Evolutionary conservation across 1,284 basidiomycete genomes (phyloP).

Genomic region (Golubevia sp.): DNA sequence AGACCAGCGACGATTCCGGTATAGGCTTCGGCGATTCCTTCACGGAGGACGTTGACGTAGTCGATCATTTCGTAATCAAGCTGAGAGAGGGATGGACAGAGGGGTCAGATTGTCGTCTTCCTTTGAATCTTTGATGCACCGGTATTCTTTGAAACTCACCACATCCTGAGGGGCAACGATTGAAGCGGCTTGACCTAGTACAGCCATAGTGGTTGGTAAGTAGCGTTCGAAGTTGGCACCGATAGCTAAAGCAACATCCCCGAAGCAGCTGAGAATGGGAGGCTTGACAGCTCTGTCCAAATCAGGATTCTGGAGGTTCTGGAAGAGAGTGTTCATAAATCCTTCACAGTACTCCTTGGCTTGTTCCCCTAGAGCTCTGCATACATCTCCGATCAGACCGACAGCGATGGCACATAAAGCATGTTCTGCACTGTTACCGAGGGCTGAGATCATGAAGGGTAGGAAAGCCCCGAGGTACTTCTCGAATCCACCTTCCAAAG

Average conservation of each 20-base stretch:
- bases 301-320: slow-evolving; percentile 87
- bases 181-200: slow-evolving; percentile 85
- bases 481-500: slow-evolving; percentile 81
- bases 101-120: slow-evolving; percentile 10
- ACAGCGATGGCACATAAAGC: slow-evolving; percentile 94
- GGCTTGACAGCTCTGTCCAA: slow-evolving; percentile 96
- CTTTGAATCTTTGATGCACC: neutral
- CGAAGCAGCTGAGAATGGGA: slow-evolving; percentile 90
- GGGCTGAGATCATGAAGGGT: slow-evolving; percentile 84
- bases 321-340: slow-evolving; percentile 88
- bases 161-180: slow-evolving; percentile 31
- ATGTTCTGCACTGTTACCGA: slow-evolving; percentile 91
- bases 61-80: slow-evolving; percentile 87
- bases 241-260: slow-evolving; percentile 93
- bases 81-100: slow-evolving; percentile 60
- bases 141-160: neutral
- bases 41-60: slow-evolving; percentile 86
- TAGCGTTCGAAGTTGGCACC: slow-evolving; percentile 84
- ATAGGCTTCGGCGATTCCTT: slow-evolving; percentile 95
- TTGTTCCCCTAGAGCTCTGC: slow-evolving; percentile 84
- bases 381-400: slow-evolving; percentile 92
- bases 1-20: slow-evolving; percentile 90
- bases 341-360: slow-evolving; percentile 79
- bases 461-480: slow-evolving; percentile 90
- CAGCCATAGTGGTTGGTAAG: slow-evolving; percentile 85